Evolutionary conservation across 768 basidiomycete species (phyloP), one percentile per base, ranked within the genome.

Genomic region (Myochromella boudieri): DNA sequence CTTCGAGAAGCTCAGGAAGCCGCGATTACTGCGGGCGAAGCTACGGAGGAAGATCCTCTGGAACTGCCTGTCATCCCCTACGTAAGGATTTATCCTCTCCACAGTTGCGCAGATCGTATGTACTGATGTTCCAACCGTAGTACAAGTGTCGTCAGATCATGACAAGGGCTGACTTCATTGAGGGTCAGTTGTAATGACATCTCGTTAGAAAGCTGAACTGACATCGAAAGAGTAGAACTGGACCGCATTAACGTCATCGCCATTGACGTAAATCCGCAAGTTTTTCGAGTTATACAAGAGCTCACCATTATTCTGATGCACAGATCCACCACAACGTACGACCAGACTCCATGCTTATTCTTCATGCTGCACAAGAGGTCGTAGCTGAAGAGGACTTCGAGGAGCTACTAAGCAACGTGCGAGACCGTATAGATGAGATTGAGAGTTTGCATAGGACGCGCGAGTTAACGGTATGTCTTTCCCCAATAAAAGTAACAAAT

Each of bases 161-260:
- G 91, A 91, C 90, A 3, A 71, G 91, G 12, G 72, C 87, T 1
- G 90, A 94, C 64, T 94, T 87, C 60, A 64, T 95, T 55, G 87
- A 85, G 62, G 80, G 86, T 87, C 40, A 39, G 72, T 62, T 21
- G 38, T 44, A 31, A 41, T 24, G 26, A 36, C 18, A 22, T 47
- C 18, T 25, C n/a, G 17, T 18, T 17, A 5, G 34, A 6, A n/a
- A 18, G 15, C 28, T 21, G 12, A 8, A 15, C 9, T 17, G 24
- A 24, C 21, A 43, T 17, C 40, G 22, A 48, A 11, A n/a, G n/a
- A 21, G 12, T 57, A 81, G 82, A 80, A 32, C 74, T 90, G 29
- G 87, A 89, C 60, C 70, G 82, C 25, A 67, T 73, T 11, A 87
- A 85, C 55, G 81, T 93, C 47, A 82, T 92, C 46, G 69, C 87